Evolutionary conservation across 2,329 filamentous ascomycete species (phyloP).

Genomic region (Phoma herbarum): DNA sequence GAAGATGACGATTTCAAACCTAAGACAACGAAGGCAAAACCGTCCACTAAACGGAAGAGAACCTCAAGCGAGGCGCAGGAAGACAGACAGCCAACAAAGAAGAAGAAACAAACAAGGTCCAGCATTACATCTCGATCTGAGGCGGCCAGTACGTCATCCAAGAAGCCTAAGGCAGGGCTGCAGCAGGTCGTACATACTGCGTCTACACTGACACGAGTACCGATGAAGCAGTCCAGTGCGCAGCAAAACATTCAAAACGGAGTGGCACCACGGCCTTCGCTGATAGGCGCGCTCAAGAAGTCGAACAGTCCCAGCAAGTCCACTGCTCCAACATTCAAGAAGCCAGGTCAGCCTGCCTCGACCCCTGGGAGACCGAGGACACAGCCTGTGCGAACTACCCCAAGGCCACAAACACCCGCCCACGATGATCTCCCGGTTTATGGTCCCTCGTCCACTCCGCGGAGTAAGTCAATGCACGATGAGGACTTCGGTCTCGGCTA

Average conservation of each 20-base stretch:
- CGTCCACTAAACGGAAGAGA: conserved; percentile 22
- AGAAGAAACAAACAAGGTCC: conserved; percentile 5
- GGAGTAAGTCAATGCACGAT: conserved; percentile 8
- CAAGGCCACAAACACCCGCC: conserved; percentile 21
- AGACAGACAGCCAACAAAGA: conserved; percentile 2
- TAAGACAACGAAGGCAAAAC: conserved; percentile 9
- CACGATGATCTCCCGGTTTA: conserved; percentile 6
- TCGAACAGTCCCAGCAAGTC: conserved; percentile 14
- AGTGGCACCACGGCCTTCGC: conserved; percentile 13
- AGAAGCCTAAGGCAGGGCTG: neutral
- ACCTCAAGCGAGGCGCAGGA: neutral
- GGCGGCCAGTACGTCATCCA: neutral
- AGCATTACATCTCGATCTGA: neutral
- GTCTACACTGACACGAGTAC: neutral
- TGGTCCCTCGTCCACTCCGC: conserved; percentile 27
- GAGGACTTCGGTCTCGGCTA: conserved; percentile 13
- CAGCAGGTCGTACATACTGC: neutral
- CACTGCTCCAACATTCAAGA: conserved; percentile 27
- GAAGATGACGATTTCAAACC: conserved; percentile 27
- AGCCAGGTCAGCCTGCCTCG: conserved; percentile 27
- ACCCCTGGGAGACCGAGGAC: conserved; percentile 25
- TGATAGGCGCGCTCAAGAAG: conserved; percentile 28
- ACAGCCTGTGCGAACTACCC: conserved; percentile 8
- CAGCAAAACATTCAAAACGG: conserved; percentile 8
- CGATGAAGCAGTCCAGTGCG: neutral